A percentile compares a stretch with the other conserved stretches of the same genome.
Evolutionary conservation across 2,329 filamentous ascomycete genomes (phyloP).

Genomic region (Alternaria tenuissima): DNA sequence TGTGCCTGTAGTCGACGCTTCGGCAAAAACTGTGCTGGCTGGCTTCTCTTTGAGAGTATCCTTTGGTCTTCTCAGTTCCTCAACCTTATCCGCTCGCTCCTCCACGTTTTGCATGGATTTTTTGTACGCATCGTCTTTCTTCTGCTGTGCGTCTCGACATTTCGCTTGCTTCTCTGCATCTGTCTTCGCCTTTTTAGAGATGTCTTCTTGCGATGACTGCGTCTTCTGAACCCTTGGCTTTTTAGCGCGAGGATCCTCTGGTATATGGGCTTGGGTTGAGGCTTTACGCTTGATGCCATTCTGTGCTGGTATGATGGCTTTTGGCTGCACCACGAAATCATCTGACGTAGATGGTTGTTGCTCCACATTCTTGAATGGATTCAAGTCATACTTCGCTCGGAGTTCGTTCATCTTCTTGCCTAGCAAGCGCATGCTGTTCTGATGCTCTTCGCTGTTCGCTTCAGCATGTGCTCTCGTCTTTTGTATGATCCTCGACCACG

Average conservation of each 20-base stretch:
- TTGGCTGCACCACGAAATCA: background rate
- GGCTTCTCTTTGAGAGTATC: background rate
- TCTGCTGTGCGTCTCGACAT: background rate
- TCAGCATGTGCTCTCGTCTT: background rate
- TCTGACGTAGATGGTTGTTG: background rate
- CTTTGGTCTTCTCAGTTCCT: background rate
- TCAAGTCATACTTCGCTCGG: background rate
- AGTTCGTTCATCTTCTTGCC: constrained; percentile 1
- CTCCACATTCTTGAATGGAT: background rate
- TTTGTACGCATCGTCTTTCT: background rate
- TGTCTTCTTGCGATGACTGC: background rate
- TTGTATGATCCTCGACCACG: constrained; percentile 3
- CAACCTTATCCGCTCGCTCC: background rate
- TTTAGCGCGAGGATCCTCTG: background rate
- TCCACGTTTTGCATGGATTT: background rate
- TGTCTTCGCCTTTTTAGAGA: background rate
- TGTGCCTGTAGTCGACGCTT: constrained; percentile 11
- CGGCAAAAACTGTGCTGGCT: background rate
- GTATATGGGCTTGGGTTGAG: background rate
- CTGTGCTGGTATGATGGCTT: background rate
- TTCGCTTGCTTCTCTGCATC: background rate
- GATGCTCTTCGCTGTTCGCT: background rate
- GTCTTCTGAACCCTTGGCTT: background rate
- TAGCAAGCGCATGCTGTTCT: background rate
- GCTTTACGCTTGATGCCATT: constrained; percentile 6